Evolutionary conservation across 805 yeast genomes (phyloP).

Genomic region (Wickerhamia fluorescens): DNA sequence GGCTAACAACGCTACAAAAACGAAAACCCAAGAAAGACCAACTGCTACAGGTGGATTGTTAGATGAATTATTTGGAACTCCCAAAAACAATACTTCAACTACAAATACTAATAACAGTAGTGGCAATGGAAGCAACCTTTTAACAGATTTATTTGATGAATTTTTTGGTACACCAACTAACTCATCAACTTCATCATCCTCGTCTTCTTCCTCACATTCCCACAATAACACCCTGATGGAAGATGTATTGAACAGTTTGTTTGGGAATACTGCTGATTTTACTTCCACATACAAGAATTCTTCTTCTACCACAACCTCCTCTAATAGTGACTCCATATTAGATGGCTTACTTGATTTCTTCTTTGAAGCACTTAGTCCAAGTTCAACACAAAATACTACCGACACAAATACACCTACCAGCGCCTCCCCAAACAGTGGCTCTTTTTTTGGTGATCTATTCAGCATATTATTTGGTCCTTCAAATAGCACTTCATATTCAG

Average conservation of each 20-base stretch:
- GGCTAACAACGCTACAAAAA: conserved; percentile 3
- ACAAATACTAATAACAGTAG: too few species aligned
- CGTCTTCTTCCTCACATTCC: too few species aligned
- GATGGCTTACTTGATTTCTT: conserved; percentile 7
- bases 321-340: conserved; percentile 3
- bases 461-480: conserved; percentile 11
- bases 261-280: too few species aligned
- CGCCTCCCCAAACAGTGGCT: conserved; percentile 6
- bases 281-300: conserved; percentile 6
- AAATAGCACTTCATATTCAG: too few species aligned
- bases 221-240: too few species aligned
- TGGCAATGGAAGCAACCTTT: too few species aligned
- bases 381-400: too few species aligned
- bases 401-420: conserved; percentile 4
- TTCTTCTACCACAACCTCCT: conserved; percentile 5
- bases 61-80: conserved; percentile 10
- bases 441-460: conserved; percentile 7
- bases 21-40: conserved; percentile 5
- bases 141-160: conserved; percentile 7
- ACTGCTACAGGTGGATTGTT: conserved; percentile 8
- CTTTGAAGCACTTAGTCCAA: not conserved
- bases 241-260: too few species aligned
- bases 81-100: conserved; percentile 2
- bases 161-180: conserved; percentile 8
- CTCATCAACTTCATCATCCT: too few species aligned